Evolutionary conservation across 225 moss, liverwort and hornwort species (phyloP), one percentile per base, ranked within the genome.

Genomic region (Sphagnum contortum): DNA sequence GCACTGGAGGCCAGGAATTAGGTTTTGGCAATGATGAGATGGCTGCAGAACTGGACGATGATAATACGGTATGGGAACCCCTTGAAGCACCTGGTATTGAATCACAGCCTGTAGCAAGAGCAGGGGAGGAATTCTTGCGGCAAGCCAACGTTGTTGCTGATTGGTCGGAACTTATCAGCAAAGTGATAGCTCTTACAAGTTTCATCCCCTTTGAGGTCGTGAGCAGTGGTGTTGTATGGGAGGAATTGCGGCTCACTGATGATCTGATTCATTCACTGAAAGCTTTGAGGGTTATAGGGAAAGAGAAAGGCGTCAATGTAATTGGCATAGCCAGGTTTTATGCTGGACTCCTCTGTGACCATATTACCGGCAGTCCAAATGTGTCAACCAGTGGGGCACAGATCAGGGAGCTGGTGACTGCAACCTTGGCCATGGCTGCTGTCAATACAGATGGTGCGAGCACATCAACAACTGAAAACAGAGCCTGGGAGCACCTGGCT

Each of bases 41-140:
- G 73, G 88, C 79, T 63, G 73, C 77, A 60, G 86, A 83, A 73
- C 67, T 88, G 62, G 88, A 88, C 69, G 77, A 83, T 75, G 91
- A 88, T 88, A 76, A 87, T 69, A 87, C 87, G 60, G 85, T 89
- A 49, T 94, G 94, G 94, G 94, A 94, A 65, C 79, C 88, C 47
- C 71, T 94, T 68, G 94, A 94, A 68, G 74, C 76, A 60, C 69
- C 64, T 3, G 63, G n/a, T 50, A 59, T 12, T 66, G 56, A 56
- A 59, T 57, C 63, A 60, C 68, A 66, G 62, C 70, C 71, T 52
- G 48, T 72, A 53, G 66, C 71, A 10, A 82, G 74, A 66, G 74
- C 71, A 60, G 70, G 73, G 68, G 62, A 68, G 66, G 58, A 64
- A 46, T 47, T 73, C 51, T 47, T 57, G 64, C 75, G 72, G 59